Evolutionary conservation across 306 rosid genomes (phyloP).

Genomic region (Arachis hypogaea): DNA sequence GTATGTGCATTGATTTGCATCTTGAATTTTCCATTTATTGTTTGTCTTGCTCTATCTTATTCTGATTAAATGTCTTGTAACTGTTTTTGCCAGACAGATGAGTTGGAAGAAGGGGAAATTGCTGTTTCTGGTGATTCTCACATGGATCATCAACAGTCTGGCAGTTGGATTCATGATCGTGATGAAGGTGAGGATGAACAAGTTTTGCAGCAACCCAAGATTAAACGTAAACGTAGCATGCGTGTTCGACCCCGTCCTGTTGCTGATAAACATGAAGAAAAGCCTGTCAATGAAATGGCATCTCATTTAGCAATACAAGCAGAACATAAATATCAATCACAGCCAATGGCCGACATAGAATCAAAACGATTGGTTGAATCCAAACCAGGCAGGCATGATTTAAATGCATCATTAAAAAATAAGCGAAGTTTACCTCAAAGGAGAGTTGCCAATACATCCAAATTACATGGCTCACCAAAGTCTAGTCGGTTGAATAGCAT

Average conservation of each 20-base stretch:
- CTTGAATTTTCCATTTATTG: neutral
- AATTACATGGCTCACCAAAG: constrained; percentile 73
- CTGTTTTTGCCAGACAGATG: constrained; percentile 70
- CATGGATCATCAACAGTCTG: constrained; percentile 91
- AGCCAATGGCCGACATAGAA: constrained; percentile 60
- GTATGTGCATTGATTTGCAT: constrained; percentile 53
- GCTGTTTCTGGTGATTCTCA: constrained; percentile 91
- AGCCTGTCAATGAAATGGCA: constrained; percentile 63
- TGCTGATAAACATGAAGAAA: constrained; percentile 80
- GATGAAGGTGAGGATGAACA: constrained; percentile 96
- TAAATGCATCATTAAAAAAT: constrained; percentile 63
- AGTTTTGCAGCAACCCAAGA: constrained; percentile 91
- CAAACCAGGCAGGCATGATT: constrained; percentile 65
- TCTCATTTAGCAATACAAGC: constrained; percentile 64
- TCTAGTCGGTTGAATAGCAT: constrained; percentile 69
- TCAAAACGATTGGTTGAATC: constrained; percentile 59
- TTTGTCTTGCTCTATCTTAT: constrained; percentile 38
- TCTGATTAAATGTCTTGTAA: constrained; percentile 40
- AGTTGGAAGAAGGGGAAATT: constrained; percentile 96
- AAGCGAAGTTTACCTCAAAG: constrained; percentile 70
- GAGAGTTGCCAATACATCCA: constrained; percentile 64
- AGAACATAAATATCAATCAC: constrained; percentile 65
- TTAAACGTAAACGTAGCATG: constrained; percentile 90
- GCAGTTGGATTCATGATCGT: constrained; percentile 94
- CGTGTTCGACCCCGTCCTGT: constrained; percentile 90